Percentiles rank a stretch among this genome's conserved stretches.
Evolutionary conservation across 208 protist genomes (phyloP).

Genomic region (Leptomonas seymouri): DNA sequence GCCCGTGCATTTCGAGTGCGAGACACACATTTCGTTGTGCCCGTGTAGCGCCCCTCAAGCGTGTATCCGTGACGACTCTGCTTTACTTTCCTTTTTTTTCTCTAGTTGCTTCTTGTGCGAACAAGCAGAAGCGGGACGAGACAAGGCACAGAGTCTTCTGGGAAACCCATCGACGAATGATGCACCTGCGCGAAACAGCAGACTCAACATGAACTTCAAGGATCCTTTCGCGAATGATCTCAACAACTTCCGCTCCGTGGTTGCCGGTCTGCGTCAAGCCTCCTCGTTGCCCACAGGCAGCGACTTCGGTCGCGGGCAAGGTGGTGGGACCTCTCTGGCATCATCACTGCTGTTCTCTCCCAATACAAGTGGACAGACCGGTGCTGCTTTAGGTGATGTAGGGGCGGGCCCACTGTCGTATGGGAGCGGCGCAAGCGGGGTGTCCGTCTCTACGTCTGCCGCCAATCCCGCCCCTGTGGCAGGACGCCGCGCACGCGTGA

Average conservation of each 20-base stretch:
- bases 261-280: constrained; percentile 10
- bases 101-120: neutral
- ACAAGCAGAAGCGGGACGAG: neutral
- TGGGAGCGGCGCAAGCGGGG: constrained; percentile 1
- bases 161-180: neutral
- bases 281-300: constrained; percentile 12
- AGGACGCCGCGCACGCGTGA: constrained; percentile 23
- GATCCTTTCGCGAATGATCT: constrained; percentile 75
- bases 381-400: neutral
- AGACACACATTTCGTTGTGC: too few relatives aligned
- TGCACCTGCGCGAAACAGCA: neutral
- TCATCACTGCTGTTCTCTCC: neutral
- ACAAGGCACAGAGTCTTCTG: neutral
- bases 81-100: neutral
- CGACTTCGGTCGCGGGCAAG: neutral
- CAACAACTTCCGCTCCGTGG: constrained; percentile 28
- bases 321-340: neutral
- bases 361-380: neutral
- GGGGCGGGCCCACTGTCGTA: neutral
- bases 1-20: too few relatives aligned
- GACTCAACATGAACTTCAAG: constrained; percentile 56
- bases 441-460: constrained; percentile 6
- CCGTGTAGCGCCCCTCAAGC: too few relatives aligned
- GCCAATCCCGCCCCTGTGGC: constrained; percentile 21
- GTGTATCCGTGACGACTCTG: too few relatives aligned